Conservation (phyloP, 2,329 filamentous ascomycete genomes). For the Pseudopyrenochaeta lycopersici region DNA sequence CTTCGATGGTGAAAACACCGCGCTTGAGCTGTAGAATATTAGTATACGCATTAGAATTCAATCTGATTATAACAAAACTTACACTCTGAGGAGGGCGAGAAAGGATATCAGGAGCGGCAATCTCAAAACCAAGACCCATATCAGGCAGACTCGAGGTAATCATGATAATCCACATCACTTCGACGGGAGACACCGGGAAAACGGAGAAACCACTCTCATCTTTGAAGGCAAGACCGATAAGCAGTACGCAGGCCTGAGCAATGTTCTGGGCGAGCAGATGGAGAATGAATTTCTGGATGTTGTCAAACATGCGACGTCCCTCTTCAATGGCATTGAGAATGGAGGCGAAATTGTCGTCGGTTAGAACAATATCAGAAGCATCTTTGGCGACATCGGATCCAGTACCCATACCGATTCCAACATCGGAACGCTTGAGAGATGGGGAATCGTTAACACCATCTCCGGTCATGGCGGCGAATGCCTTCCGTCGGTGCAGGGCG, state of each 20-base stretch:
- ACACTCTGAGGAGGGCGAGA: constrained; percentile 39
- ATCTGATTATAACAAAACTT: constrained; percentile 12
- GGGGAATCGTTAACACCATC: constrained; percentile 58
- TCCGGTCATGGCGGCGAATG: constrained; percentile 54
- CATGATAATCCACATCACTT: constrained; percentile 52
- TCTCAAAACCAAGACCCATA: constrained; percentile 47
- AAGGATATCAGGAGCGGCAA: constrained; percentile 46
- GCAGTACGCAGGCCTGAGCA: constrained; percentile 44
- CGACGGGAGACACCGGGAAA: constrained; percentile 48
- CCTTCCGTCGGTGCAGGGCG: constrained; percentile 52
- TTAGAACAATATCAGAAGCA: constrained; percentile 56
- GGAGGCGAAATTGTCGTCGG: constrained; percentile 57
- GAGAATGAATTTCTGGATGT: constrained; percentile 55
- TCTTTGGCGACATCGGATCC: constrained; percentile 57
- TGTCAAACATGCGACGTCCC: constrained; percentile 57
- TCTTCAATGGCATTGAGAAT: constrained; percentile 57
- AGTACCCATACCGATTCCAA: constrained; percentile 57
- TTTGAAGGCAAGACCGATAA: constrained; percentile 47
- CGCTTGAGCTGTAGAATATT: constrained; percentile 37
- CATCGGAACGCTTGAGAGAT: constrained; percentile 56
- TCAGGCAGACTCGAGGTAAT: constrained; percentile 47
- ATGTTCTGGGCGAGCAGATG: constrained; percentile 46
- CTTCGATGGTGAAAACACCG: constrained; percentile 47
- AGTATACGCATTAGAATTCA: constrained; percentile 7
- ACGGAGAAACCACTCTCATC: constrained; percentile 43